Evolutionary conservation across 257 asterid genomes (phyloP), one percentile per base, ranked within the genome.

Genomic region (Jacaranda copaia): DNA sequence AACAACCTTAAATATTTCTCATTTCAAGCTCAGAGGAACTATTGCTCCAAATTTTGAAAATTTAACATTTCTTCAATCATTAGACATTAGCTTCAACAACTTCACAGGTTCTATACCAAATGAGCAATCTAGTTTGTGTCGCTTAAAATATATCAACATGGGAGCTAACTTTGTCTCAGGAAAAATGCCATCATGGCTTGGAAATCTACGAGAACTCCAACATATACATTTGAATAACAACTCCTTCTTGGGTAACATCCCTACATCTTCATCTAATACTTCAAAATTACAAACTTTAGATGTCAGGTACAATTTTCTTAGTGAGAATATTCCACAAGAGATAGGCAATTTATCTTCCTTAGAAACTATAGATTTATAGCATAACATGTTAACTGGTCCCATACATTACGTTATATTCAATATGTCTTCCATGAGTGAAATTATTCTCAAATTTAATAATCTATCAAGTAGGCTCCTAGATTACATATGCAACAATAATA

Each of bases 291-390:
- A 5, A 4, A 8, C 8, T 0, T 5, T 75, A 36, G 19, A 38
- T 12, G 13, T 64, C 48, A 1, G 56, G 1, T 36, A 8, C 64
- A 70, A 70, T 55, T 8, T 38, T 35, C 39, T 86, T n/a, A n/a
- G 49, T 40, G 89, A 83, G 15, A 63, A 20, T 6, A 72, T 86
- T 39, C 89, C 89, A 13, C 36, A 55, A 39, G 82, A 73, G 70
- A 55, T 83, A 45, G 83, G 83, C 0, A 38, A 11, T 58, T 8
- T 40, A 13, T 20, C 42, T 42, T 72, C n/a, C 25, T 4, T 72
- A 42, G 68, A 73, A 32, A 14, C 9, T 0, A 1, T 59, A 3
- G n/a, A 46, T 15, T 13, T 59, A 1, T 3, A 9, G 16, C 2
- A 7, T n/a, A 73, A 73, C 15, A 6, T 25, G 38, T 6, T 73